Evolutionary conservation across 2,329 filamentous ascomycete genomes (phyloP).

Genomic region (Colletotrichum falcatum): DNA sequence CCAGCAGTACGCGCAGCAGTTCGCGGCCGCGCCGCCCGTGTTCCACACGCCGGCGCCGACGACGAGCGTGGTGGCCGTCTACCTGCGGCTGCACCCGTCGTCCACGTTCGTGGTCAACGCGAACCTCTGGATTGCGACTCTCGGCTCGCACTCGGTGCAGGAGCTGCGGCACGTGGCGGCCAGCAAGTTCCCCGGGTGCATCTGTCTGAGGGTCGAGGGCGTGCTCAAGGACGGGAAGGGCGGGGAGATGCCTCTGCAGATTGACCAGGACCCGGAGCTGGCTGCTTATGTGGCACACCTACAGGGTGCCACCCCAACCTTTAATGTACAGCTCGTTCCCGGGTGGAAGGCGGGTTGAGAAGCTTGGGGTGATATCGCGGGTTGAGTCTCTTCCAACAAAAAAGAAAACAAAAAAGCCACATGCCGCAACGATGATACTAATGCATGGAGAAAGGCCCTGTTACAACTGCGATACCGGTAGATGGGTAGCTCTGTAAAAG

Average conservation of each 20-base stretch:
- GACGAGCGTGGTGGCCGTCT: slow-evolving; percentile 67
- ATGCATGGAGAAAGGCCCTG: not conserved
- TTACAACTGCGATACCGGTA: not conserved
- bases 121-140: slow-evolving; percentile 75
- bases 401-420: no score
- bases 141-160: slow-evolving; percentile 67
- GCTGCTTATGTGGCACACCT: slow-evolving; percentile 77
- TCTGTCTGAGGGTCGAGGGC: slow-evolving; percentile 73
- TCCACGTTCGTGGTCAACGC: slow-evolving; percentile 65
- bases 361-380: not conserved
- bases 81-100: slow-evolving; percentile 76
- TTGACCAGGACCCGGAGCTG: slow-evolving; percentile 79
- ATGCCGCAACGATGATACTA: not conserved
- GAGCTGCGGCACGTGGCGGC: slow-evolving; percentile 73
- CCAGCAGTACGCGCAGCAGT: slow-evolving; percentile 49
- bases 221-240: slow-evolving; percentile 70
- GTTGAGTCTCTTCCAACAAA: not conserved
- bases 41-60: slow-evolving; percentile 44
- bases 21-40: slow-evolving; percentile 43
- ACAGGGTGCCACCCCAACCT: slow-evolving; percentile 58
- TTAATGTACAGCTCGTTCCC: slow-evolving; percentile 55
- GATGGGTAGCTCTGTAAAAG: not conserved
- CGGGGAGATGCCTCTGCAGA: slow-evolving; percentile 71
- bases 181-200: slow-evolving; percentile 69
- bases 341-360: slow-evolving; percentile 36